Conservation (phyloP, 345 rosid genomes). For the Gossypium mustelinum region DNA sequence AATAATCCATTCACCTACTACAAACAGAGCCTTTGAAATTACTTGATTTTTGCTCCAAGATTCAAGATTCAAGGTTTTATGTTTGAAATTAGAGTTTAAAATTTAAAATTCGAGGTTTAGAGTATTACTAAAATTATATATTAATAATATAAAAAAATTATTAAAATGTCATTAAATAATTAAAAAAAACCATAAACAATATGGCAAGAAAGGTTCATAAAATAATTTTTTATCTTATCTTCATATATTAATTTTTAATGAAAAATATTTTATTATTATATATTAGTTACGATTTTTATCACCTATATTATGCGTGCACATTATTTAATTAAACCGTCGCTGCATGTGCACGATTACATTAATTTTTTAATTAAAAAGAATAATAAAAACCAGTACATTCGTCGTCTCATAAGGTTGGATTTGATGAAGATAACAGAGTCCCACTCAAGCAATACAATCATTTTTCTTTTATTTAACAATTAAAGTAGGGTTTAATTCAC, state of each 20-base stretch:
- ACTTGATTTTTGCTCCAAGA: no score
- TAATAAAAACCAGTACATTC: background rate
- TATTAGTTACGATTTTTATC: background rate
- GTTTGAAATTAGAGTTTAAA: fast-evolving
- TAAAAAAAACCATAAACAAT: fast-evolving
- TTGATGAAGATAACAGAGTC: background rate
- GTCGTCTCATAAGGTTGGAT: background rate
- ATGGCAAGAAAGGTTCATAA: fast-evolving
- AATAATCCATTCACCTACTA: no score
- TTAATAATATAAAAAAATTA: no score
- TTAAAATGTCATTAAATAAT: no score
- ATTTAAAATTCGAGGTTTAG: no score
- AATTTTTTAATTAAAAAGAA: background rate
- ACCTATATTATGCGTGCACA: background rate
- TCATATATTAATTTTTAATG: background rate
- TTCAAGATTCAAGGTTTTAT: fast-evolving
- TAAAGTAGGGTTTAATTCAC: no score
- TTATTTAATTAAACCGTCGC: background rate
- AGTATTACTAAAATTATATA: no score
- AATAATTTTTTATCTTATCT: background rate
- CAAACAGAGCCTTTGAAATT: no score
- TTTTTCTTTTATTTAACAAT: no score
- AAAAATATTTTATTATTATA: background rate
- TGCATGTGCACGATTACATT: background rate
- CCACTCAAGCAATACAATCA: no score